A percentile compares a stretch with the other conserved stretches of the same genome.
Conservation (phyloP, 306 rosid species). For the Glycine soja region DNA sequence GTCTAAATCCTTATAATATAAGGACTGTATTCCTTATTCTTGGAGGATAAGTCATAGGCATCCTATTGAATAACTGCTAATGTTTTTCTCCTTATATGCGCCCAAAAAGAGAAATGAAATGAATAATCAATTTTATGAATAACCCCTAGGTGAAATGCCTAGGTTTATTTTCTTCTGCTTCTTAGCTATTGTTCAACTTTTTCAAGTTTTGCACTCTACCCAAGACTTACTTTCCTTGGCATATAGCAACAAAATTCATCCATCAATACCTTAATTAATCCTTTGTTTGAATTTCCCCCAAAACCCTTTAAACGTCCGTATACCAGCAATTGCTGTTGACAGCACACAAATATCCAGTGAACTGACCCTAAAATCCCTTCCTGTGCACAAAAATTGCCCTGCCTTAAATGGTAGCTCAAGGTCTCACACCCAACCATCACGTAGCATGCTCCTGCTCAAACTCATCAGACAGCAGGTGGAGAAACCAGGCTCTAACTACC, state of each 20-base stretch:
- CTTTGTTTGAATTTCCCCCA: slow-evolving; percentile 10
- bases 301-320: slow-evolving; percentile 3
- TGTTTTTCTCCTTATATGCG: slow-evolving; percentile 4
- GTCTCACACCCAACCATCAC: neutral
- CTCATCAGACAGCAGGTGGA: slow-evolving; percentile 2
- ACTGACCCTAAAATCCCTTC: neutral
- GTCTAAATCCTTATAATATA: neutral
- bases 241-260: neutral
- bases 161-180: slow-evolving; percentile 8
- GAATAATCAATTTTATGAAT: slow-evolving; percentile 1
- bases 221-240: neutral
- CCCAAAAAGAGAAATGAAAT: neutral
- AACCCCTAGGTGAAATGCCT: slow-evolving; percentile 11
- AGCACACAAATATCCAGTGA: too few species aligned
- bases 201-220: neutral
- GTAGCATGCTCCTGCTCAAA: neutral
- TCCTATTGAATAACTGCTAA: slow-evolving; percentile 8
- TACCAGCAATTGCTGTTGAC: neutral
- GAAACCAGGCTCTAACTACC: slow-evolving; percentile 33
- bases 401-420: slow-evolving; percentile 9
- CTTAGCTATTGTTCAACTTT: slow-evolving; percentile 18
- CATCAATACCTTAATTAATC: slow-evolving; percentile 7
- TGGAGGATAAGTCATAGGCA: neutral
- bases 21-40: slow-evolving; percentile 7
- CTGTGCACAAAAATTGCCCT: slow-evolving; percentile 26